A percentile compares a stretch with the other conserved stretches of the same genome.
Conservation (phyloP, 495 filamentous ascomycete genomes). For the Penicillium ucsense region DNA sequence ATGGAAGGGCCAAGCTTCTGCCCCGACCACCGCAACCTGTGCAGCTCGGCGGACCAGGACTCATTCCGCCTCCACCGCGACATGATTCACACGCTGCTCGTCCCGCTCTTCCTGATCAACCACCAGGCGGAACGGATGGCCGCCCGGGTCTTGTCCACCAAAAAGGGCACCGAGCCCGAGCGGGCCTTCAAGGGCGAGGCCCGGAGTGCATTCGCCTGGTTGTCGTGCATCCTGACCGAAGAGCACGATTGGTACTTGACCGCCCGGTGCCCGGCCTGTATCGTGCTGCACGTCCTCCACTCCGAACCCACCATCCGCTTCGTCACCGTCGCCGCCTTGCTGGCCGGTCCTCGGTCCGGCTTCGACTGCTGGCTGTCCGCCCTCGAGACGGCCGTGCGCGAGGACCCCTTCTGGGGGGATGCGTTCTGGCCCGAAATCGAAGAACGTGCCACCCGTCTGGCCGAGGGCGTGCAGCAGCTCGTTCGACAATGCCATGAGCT, state of each 20-base stretch:
- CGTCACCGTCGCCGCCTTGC: slow-evolving; percentile 43
- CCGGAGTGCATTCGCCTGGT: slow-evolving; percentile 49
- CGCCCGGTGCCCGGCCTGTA: slow-evolving; percentile 47
- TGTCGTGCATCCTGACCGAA: slow-evolving; percentile 48
- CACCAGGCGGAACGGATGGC: slow-evolving; percentile 43
- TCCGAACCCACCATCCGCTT: slow-evolving; percentile 52
- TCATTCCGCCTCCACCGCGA: slow-evolving; percentile 50
- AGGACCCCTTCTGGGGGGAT: slow-evolving; percentile 49
- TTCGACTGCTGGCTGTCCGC: slow-evolving; percentile 48
- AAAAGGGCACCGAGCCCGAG: slow-evolving; percentile 44
- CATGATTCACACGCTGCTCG: slow-evolving; percentile 48
- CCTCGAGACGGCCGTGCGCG: slow-evolving; percentile 40
- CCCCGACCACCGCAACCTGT: slow-evolving; percentile 31
- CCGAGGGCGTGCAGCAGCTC: slow-evolving; percentile 44
- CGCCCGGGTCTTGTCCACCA: slow-evolving; percentile 32
- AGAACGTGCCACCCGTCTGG: slow-evolving; percentile 40
- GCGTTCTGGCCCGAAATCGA: slow-evolving; percentile 46
- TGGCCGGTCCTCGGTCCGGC: slow-evolving; percentile 38
- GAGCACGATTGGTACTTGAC: slow-evolving; percentile 51
- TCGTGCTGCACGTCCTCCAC: slow-evolving; percentile 43
- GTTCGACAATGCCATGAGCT: slow-evolving; percentile 45
- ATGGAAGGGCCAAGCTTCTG: slow-evolving; percentile 40
- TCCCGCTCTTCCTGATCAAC: slow-evolving; percentile 49
- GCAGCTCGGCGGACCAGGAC: slow-evolving; percentile 30
- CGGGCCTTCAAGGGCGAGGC: slow-evolving; percentile 50